A percentile compares a stretch with the other conserved stretches of the same genome.
Conservation (phyloP, 345 rosid species). For the Salix exigua region DNA sequence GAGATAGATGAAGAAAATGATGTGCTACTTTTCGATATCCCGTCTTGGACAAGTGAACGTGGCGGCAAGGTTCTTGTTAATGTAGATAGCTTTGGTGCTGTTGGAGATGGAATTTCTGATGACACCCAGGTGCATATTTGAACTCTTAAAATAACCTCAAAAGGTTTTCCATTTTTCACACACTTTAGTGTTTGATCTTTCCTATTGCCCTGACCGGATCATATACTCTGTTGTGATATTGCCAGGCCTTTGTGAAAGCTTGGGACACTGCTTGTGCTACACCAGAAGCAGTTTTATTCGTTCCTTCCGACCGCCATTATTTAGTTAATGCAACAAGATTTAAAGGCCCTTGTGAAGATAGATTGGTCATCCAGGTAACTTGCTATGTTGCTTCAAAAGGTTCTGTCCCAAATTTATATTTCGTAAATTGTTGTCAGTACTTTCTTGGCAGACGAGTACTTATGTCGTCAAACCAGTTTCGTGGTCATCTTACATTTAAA, state of each 20-base stretch:
- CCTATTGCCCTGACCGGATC: background rate
- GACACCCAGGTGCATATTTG: constrained; percentile 73
- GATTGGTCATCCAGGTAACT: constrained; percentile 68
- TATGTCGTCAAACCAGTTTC: background rate
- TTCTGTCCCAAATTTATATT: background rate
- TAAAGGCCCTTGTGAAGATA: constrained; percentile 79
- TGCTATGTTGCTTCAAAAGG: background rate
- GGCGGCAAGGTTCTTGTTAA: constrained; percentile 74
- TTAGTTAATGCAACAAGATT: constrained; percentile 81
- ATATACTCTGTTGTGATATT: background rate
- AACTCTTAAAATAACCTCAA: constrained; percentile 2
- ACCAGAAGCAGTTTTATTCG: constrained; percentile 61
- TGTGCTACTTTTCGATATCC: constrained; percentile 33
- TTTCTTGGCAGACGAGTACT: background rate
- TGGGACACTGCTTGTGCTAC: constrained; percentile 76
- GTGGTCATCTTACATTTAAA: background rate
- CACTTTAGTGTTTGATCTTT: background rate
- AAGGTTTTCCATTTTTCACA: constrained; percentile 1
- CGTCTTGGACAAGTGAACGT: constrained; percentile 49
- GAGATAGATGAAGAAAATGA: constrained; percentile 52
- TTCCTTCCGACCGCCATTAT: constrained; percentile 66
- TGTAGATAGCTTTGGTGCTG: constrained; percentile 88
- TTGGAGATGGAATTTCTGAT: constrained; percentile 85
- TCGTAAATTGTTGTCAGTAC: background rate
- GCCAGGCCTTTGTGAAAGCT: constrained; percentile 67